A percentile compares a stretch with the other conserved stretches of the same genome.
phyloP scores from a whole-genome alignment of 345 rosid genomes.

The Stellera chamaejasme region DNA sequence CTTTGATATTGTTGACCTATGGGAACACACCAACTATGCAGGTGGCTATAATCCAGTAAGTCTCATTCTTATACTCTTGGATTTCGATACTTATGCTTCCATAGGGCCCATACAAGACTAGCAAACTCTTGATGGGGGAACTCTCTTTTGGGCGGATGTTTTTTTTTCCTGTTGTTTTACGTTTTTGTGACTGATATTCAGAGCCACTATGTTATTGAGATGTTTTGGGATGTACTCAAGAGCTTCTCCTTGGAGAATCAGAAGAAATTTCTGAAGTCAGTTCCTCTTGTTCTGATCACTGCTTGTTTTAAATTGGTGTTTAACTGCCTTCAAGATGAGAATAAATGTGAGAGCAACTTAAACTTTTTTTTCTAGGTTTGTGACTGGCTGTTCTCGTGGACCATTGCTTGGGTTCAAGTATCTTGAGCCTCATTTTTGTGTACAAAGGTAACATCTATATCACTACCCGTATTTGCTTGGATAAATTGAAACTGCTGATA shows the following conservation, averaged over 20 bases:
- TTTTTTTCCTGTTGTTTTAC: not conserved
- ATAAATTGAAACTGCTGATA: slow-evolving; percentile 13
- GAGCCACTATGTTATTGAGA: slow-evolving; percentile 96
- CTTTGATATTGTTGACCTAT: slow-evolving; percentile 94
- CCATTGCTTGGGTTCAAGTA: slow-evolving; percentile 88
- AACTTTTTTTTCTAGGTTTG: slow-evolving; percentile 49
- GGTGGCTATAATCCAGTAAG: slow-evolving; percentile 90
- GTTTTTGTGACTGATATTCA: slow-evolving; percentile 18
- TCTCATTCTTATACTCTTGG: slow-evolving; percentile 2
- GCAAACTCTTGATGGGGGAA: no score
- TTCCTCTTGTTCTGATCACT: slow-evolving; percentile 6
- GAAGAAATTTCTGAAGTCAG: slow-evolving; percentile 92
- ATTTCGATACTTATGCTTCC: no score
- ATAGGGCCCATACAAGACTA: no score
- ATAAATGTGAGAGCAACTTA: slow-evolving; percentile 7
- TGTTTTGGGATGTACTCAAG: slow-evolving; percentile 95
- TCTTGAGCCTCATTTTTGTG: slow-evolving; percentile 90
- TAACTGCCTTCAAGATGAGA: slow-evolving; percentile 1
- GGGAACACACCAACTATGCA: slow-evolving; percentile 64
- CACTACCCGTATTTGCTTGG: not conserved
- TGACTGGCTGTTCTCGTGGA: slow-evolving; percentile 97
- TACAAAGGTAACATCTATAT: slow-evolving; percentile 60
- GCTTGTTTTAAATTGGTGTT: not conserved
- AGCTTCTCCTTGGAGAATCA: slow-evolving; percentile 77
- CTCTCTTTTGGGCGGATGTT: no score